Evolutionary conservation across 139 green algal genomes (phyloP).

Genomic region (Chlorella sorokiniana): DNA sequence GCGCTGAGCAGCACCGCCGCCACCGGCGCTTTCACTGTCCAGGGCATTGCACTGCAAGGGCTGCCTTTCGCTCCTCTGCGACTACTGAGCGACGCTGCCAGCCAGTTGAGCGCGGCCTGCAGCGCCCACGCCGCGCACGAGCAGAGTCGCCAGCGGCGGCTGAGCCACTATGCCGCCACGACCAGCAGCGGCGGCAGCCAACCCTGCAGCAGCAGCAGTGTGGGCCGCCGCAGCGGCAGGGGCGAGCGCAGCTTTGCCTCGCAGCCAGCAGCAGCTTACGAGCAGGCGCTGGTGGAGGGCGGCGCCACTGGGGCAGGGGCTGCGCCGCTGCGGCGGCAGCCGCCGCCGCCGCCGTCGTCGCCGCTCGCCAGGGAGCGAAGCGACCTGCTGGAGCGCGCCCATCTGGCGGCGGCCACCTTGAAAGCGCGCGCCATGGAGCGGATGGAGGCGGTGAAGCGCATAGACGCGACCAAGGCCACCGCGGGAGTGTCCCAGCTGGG

Average conservation of each 20-base stretch:
- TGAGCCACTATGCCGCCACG: background rate
- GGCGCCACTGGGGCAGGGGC: too few relatives aligned
- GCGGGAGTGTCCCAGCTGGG: background rate
- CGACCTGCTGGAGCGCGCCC: conserved; percentile 1
- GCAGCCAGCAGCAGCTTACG: background rate
- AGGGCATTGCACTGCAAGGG: background rate
- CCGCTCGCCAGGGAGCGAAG: too few relatives aligned
- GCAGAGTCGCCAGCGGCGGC: background rate
- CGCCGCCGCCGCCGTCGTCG: background rate
- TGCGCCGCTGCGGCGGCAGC: background rate
- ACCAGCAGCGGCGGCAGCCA: background rate
- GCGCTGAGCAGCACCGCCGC: too few relatives aligned
- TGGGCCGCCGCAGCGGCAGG: background rate
- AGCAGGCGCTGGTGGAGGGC: background rate
- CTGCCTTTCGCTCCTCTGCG: background rate
- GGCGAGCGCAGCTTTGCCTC: background rate
- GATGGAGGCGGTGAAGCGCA: background rate
- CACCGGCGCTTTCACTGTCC: background rate
- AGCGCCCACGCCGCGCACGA: background rate
- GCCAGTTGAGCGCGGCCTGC: background rate
- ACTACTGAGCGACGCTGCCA: background rate
- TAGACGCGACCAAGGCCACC: background rate
- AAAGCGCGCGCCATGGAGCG: background rate
- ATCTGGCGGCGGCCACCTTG: background rate
- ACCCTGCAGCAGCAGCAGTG: background rate